Evolutionary conservation across 106 monocot genomes (phyloP), one percentile per base, ranked within the genome.

Genomic region (Xerophyta viscosa): DNA sequence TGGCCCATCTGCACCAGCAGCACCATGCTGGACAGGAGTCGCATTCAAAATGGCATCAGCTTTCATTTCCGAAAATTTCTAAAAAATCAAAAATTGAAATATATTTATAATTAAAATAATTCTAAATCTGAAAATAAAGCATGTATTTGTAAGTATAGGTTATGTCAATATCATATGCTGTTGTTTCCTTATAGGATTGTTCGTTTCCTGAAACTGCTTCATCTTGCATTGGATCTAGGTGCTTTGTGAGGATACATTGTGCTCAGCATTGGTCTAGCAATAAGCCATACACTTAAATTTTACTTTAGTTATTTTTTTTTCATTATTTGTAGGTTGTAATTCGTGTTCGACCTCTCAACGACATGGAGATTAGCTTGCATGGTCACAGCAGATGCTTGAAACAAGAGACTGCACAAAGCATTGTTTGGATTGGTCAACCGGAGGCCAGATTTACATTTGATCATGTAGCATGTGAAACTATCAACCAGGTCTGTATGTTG

Each of bases 391-490:
- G 93, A 76, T 94, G 93, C 65, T 60, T 88, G 56, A 94, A 84
- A 72, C 93, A 88, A 43, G 93, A 94, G 21, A 83, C 31, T 61
- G 47, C 81, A 27, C 93, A 94, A 31, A 73, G 61, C 26, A 77
- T 94, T 57, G 63, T 78, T 29, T 88, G 87, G 88, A 75, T 81
- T 45, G 93, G 88, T 33, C 84, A 84, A 52, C 77, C 88, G 39
- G 88, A 94, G 27, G 43, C 71, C 24, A 59, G 81, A 30, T 88
- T 94, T 67, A 76, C 80, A 36, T 94, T 94, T 66, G 93, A 94
- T 54, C 84, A 94, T 78, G 77, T 94, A 12, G 84, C 93, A 11
- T 87, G 93, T 62, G 93, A 94, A 78, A 71, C 78, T 37, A 64
- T 88, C 15, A 78, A 72, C 58, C 93, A 93, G 86, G 92, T 92